Base-by-base conservation (phyloP, 2,329 filamentous ascomycete species). In the Fusarium mundagurra region DNA sequence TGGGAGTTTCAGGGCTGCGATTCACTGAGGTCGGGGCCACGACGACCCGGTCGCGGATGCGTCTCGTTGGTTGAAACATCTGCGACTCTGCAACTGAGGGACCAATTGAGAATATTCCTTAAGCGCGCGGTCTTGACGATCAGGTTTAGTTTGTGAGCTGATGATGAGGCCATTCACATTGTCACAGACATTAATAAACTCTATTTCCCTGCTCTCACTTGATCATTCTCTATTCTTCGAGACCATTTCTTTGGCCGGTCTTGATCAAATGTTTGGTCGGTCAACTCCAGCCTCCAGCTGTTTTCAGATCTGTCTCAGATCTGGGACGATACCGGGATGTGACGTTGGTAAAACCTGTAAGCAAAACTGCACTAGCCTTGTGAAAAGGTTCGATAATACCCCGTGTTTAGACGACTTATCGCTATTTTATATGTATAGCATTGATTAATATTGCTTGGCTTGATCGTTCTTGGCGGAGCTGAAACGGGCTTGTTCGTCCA, bases 41-140 rank as follows among this genome's bases (percentile, higher is more conserved):
- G 68, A 43, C 57, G 27, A 65, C 55, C 72, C 72, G 72, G 72
- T 74, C 72, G 72, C 72, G 72, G 72, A 74, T 62, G 66, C 72
- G 72, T 74, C 72, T 64, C 72, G 71, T 73, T 74, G 64, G 72
- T 61, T 74, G 64, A 64, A 66, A 59, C 55, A 51, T 51, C 44
- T 61, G 41, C 38, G 24, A 58, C 53, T 55, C 43, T 41, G 48
- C 24, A 27, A 51, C 50, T 27, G 29, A 18, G 62, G 43, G 59
- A 45, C 71, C 72, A 74, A 74, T 74, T 34, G 72, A 47, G n/a
- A 4, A 22, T 47, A 5, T 7, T n/a, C 18, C 29, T 53, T 74
- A 74, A 75, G 72, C 72, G 72, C 72, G 63, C 72, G 57, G 64
- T 36, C 57, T 34, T 33, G 53, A 33, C 16, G 33, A 53, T 33